Base-by-base conservation (phyloP, 2,329 filamentous ascomycete genomes). In the Lachnellula willkommii region DNA sequence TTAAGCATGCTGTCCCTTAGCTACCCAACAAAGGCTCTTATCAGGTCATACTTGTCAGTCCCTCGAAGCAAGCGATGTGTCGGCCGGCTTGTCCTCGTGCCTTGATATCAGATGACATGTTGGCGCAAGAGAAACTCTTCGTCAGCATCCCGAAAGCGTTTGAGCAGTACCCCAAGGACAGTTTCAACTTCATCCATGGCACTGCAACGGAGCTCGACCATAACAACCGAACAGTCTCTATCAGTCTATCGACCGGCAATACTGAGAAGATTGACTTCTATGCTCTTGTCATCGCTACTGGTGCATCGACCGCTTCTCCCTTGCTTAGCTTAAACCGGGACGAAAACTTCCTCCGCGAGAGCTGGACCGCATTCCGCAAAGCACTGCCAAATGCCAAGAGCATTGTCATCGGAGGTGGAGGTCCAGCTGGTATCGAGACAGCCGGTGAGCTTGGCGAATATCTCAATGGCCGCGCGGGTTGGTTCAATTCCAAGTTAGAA, bases 371-470 rank as follows among this genome's bases (percentile, higher is more conserved):
- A 1, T 75, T 82, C 53, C 73, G 76, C 2, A 56, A 66, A 17
- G 71, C 68, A 1, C 63, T 81, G 0, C 63, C 72, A 0, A 55
- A 51, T 1, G 73, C 75, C 0, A 75, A 73, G 26, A 71, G 50
- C 9, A 76, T 80, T 39, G 63, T 79, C 6, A 71, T 80, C 39
- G 68, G 68, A 2, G 75, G 75, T 32, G 75, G 73, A n/a, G 75
- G 75, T 1, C 72, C 75, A 7, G 65, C 72, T 1, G 74, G 75
- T 4, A 64, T 79, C 15, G 77, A 79, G 58, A 71, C 70, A 2
- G 76, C 78, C 0, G 78, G 78, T 15, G 77, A 80, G 57, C 67
- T 80, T 0, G 80, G 77, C 28, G 76, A 80, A 59, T 70, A 74
- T 60, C 69, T 81, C 15, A 82, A 82, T 55, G 75, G 78, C 1